Percentiles rank a stretch among this genome's conserved stretches.
Conservation (phyloP, 805 yeast genomes). For the Wickerhamomyces sydowiorum region DNA sequence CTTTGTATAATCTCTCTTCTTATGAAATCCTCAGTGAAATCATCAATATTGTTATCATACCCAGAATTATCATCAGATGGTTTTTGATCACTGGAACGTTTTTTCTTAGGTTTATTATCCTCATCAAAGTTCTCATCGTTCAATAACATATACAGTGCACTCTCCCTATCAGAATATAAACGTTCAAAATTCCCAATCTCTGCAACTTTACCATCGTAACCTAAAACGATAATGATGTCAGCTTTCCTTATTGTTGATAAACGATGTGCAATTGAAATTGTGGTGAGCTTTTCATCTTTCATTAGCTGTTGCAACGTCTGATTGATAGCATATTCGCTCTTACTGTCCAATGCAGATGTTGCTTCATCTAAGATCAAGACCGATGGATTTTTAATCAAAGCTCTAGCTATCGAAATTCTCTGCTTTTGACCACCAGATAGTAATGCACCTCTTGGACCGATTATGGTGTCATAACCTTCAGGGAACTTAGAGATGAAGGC, state of each 20-base stretch:
- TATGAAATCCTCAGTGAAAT: conserved; percentile 16
- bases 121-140: conserved; percentile 26
- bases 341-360: conserved; percentile 80
- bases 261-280: conserved; percentile 91
- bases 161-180: conserved; percentile 41
- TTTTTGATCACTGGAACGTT: conserved; percentile 7
- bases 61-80: neutral
- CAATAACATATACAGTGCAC: conserved; percentile 32
- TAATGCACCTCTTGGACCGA: conserved; percentile 61
- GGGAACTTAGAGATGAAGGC: conserved; percentile 58
- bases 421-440: conserved; percentile 95
- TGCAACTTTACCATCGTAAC: conserved; percentile 73
- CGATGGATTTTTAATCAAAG: conserved; percentile 69
- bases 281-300: conserved; percentile 57
- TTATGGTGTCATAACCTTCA: conserved; percentile 55
- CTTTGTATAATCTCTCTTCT: conserved; percentile 18
- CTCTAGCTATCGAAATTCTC: conserved; percentile 82
- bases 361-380: conserved; percentile 79
- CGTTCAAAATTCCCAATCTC: conserved; percentile 65
- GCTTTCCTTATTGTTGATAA: conserved; percentile 86
- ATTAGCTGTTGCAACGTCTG: conserved; percentile 64
- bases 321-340: conserved; percentile 72
- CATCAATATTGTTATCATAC: conserved; percentile 1
- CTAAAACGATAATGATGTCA: conserved; percentile 78
- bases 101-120: conserved; percentile 2